These are phyloP conservation scores for Cyclotella sp. DNA, from an alignment of 108 stramenopile species.

Conservation along the genomic window DNA sequence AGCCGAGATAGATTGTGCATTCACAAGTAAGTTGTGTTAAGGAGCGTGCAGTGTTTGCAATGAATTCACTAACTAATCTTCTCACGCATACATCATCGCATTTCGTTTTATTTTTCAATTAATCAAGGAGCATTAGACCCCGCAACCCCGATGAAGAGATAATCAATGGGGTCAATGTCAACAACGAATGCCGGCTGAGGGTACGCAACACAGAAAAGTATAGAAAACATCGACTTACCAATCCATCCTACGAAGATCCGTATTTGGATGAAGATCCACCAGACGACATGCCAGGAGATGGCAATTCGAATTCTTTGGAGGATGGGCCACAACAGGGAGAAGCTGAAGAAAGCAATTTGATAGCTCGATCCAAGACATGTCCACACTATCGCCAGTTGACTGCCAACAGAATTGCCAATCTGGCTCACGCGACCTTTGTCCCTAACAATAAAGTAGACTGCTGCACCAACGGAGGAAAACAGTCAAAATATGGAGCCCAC, in stretches of 20 bases:
- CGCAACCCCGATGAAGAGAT: slow-evolving; percentile 37
- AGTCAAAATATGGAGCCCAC: slow-evolving; percentile 70
- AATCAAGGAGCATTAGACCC: slow-evolving; percentile 32
- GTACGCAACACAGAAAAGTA: slow-evolving; percentile 62
- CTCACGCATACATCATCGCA: neutral
- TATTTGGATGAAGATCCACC: slow-evolving; percentile 77
- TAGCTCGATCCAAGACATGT: slow-evolving; percentile 50
- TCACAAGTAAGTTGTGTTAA: slow-evolving; percentile 48
- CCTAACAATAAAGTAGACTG: slow-evolving; percentile 49
- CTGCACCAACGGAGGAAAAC: slow-evolving; percentile 65
- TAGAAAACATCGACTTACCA: slow-evolving; percentile 46
- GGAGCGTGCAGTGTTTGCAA: neutral
- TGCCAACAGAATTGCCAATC: slow-evolving; percentile 43
- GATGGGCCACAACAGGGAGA: slow-evolving; percentile 23
- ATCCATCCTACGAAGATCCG: neutral
- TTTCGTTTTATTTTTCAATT: neutral
- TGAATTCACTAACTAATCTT: neutral
- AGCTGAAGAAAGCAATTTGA: slow-evolving; percentile 30
- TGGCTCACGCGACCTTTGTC: slow-evolving; percentile 51
- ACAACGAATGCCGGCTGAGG: slow-evolving; percentile 61
- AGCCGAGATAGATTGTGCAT: slow-evolving; percentile 92
- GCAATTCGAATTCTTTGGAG: slow-evolving; percentile 20
- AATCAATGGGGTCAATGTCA: slow-evolving; percentile 47
- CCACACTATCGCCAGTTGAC: slow-evolving; percentile 79
- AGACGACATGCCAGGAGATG: slow-evolving; percentile 30